phyloP scores from a whole-genome alignment of 768 basidiomycete genomes.

The Tylopilus rubrobrunneus region DNA sequence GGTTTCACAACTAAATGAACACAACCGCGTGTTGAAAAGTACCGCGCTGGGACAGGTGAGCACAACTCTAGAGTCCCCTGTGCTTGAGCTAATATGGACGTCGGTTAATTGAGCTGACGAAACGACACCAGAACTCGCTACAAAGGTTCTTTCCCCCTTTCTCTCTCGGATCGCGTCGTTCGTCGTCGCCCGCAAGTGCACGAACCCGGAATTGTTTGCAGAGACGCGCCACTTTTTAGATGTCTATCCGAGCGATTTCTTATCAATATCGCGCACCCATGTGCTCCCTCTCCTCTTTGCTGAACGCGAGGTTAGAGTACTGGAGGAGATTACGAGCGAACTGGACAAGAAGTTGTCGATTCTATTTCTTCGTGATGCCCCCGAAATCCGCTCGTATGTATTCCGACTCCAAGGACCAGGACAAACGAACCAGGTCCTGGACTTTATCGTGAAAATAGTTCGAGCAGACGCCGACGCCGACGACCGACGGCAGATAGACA shows the following conservation, averaged over 20 bases:
- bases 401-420: slow-evolving; percentile 55
- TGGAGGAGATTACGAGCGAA: slow-evolving; percentile 57
- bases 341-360: slow-evolving; percentile 41
- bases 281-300: slow-evolving; percentile 72
- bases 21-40: slow-evolving; percentile 67
- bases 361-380: slow-evolving; percentile 54
- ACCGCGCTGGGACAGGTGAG: slow-evolving; percentile 64
- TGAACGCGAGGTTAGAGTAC: slow-evolving; percentile 11
- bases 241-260: slow-evolving; percentile 53
- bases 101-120: slow-evolving; percentile 59
- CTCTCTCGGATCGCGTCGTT: slow-evolving; percentile 63
- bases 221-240: slow-evolving; percentile 71
- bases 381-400: slow-evolving; percentile 61
- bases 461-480: no score
- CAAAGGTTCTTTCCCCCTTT: slow-evolving; percentile 71
- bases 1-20: slow-evolving; percentile 61
- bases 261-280: slow-evolving; percentile 56
- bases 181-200: slow-evolving; percentile 54
- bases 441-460: slow-evolving; percentile 34
- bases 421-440: slow-evolving; percentile 55
- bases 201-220: slow-evolving; percentile 53
- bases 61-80: not conserved
- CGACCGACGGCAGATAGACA: no score
- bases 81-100: slow-evolving; percentile 2
- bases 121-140: slow-evolving; percentile 53